Percentiles rank a stretch among this genome's conserved stretches.
Conservation (phyloP, 768 basidiomycete genomes). For the Tricholoma furcatifolium region DNA sequence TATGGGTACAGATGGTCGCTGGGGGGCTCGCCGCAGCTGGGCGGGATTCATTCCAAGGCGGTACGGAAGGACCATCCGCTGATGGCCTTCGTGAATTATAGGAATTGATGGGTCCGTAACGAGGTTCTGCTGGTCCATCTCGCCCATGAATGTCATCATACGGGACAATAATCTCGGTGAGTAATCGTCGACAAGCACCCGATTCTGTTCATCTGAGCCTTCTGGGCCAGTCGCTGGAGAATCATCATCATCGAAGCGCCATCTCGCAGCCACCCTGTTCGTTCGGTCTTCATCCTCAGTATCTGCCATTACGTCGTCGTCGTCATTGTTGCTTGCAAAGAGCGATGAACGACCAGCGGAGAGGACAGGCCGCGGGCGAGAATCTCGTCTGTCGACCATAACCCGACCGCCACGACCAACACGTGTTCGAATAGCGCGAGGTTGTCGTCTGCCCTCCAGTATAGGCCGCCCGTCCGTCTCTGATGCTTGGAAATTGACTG, state of each 20-base stretch:
- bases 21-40: slow-evolving; percentile 25
- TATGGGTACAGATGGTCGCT: slow-evolving; percentile 17
- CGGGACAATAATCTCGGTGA: slow-evolving; percentile 57
- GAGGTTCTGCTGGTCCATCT: slow-evolving; percentile 50
- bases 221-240: slow-evolving; percentile 50
- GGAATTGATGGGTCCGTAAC: slow-evolving; percentile 51
- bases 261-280: slow-evolving; percentile 50
- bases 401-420: slow-evolving; percentile 81
- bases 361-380: slow-evolving; percentile 22
- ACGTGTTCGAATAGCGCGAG: slow-evolving; percentile 67
- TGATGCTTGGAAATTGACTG: slow-evolving; percentile 36
- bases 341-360: slow-evolving; percentile 26
- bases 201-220: slow-evolving; percentile 67
- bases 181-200: slow-evolving; percentile 71
- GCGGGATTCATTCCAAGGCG: slow-evolving; percentile 38
- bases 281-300: slow-evolving; percentile 29
- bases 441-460: slow-evolving; percentile 18
- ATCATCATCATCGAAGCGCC: slow-evolving; percentile 72
- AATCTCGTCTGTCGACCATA: slow-evolving; percentile 67
- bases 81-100: slow-evolving; percentile 49
- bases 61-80: slow-evolving; percentile 50
- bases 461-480: slow-evolving; percentile 26
- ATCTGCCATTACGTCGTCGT: slow-evolving; percentile 32
- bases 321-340: slow-evolving; percentile 21
- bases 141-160: slow-evolving; percentile 54